These are phyloP conservation scores for Zasmidium citrigriseum DNA, from an alignment of 2,329 filamentous ascomycete genomes.

Conservation along the genomic window DNA sequence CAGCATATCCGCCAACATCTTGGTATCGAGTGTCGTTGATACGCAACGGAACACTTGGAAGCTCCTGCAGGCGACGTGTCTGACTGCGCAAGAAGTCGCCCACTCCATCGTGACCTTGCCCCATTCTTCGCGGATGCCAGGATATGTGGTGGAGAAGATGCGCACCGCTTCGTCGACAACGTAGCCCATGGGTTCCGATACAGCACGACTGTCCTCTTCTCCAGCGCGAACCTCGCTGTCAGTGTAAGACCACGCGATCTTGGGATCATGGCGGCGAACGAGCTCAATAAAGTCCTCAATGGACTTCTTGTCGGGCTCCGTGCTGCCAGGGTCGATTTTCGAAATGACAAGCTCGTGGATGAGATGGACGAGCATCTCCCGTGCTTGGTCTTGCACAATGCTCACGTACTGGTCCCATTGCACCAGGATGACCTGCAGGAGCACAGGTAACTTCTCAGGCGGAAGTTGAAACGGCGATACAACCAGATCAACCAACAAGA, in stretches of 20 bases:
- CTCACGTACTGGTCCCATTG: constrained; percentile 97
- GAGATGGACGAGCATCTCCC: constrained; percentile 96
- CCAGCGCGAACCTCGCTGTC: constrained; percentile 75
- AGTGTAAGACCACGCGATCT: constrained; percentile 91
- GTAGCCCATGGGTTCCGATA: constrained; percentile 83
- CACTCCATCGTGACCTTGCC: constrained; percentile 85
- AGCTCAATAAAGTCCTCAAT: constrained; percentile 88
- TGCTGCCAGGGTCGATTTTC: constrained; percentile 69
- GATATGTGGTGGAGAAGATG: constrained; percentile 82
- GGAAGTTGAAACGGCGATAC: constrained; percentile 83
- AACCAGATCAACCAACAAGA: constrained; percentile 93
- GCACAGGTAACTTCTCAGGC: constrained; percentile 76
- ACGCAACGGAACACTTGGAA: constrained; percentile 98
- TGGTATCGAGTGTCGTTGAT: constrained; percentile 82
- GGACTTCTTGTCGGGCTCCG: constrained; percentile 66
- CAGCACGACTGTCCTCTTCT: constrained; percentile 69
- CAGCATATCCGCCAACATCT: constrained; percentile 96
- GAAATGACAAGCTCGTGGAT: constrained; percentile 93
- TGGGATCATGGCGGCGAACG: constrained; percentile 78
- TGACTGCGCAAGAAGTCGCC: constrained; percentile 94
- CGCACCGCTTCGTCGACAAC: constrained; percentile 79
- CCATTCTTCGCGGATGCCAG: constrained; percentile 88
- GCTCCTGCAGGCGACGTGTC: constrained; percentile 91
- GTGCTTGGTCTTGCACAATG: constrained; percentile 91
- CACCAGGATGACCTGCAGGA: constrained; percentile 88